Evolutionary conservation across 2,329 filamentous ascomycete genomes (phyloP), one percentile per base, ranked within the genome.

Genomic region (Onygenales sp.): DNA sequence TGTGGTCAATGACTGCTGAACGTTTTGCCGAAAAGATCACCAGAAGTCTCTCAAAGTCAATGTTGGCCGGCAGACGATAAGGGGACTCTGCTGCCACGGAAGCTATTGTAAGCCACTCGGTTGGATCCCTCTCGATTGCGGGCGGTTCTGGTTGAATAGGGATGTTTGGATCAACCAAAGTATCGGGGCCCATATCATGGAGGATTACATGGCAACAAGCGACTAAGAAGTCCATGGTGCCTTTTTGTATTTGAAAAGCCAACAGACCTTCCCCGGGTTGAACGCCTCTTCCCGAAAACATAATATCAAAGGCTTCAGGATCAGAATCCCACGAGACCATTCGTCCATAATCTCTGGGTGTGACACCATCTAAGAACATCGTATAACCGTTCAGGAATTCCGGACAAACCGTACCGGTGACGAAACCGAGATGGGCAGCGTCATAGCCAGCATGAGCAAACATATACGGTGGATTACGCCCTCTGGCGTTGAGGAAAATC

Each of bases 401-500:
- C 31, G 57, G 58, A 53, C 53, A 56, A 33, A 65, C 57, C 13
- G 55, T 58, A 39, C 53, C 55, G 36, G 55, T 58, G 4, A 58
- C 53, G 33, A 52, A 49, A 8, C 68, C 69, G 13, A 73, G 40
- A 50, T 64, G 61, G 3, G 59, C 63, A 9, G 62, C 59, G 4
- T 68, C 67, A 13, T 63, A 56, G 57, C 82, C 79, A 1, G 70
- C 67, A 0, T 62, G 65, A 0, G 75, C 74, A 57, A 83, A 83
- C 0, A 62, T 59, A 10, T 66, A 59, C 0, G 79, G 80, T 0
- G 59, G 54, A 52, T 78, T 61, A 0, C 75, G 71, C 2, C 70
- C 78, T 8, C 80, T 71, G 0, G 77, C 64, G 52, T 80, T 78
- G 11, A 84, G 60, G 31, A 83, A 66, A 4, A 83, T 62, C 0